Evolutionary conservation across 208 protist genomes (phyloP).

Genomic region (Phytomonas sp.): DNA sequence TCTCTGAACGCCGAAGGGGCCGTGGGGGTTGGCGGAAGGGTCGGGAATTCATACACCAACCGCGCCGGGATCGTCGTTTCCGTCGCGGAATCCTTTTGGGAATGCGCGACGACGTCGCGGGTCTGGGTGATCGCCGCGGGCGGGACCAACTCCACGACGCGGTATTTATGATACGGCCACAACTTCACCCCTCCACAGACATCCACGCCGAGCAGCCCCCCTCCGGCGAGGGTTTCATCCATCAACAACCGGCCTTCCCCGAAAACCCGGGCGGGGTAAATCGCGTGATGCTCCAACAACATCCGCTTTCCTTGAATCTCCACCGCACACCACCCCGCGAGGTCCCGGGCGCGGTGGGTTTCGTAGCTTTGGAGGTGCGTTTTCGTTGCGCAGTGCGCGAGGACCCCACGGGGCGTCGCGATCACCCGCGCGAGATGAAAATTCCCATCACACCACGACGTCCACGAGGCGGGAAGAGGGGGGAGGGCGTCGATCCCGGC

Average conservation of each 20-base stretch:
- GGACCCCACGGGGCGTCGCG: not conserved
- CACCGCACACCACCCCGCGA: constrained; percentile 55
- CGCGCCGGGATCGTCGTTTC: not conserved
- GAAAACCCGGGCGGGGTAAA: constrained; percentile 64
- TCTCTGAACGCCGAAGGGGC: no score
- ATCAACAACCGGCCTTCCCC: constrained; percentile 54
- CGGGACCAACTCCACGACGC: constrained; percentile 55
- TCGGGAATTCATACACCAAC: no score
- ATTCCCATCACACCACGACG: no score
- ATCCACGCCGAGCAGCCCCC: constrained; percentile 52
- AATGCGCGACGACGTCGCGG: constrained; percentile 15
- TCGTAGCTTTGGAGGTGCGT: constrained; percentile 52
- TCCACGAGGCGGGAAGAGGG: not conserved
- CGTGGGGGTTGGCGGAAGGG: no score
- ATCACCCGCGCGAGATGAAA: no score
- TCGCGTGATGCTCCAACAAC: constrained; percentile 72
- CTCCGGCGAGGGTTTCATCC: constrained; percentile 48
- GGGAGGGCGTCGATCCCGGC: not conserved
- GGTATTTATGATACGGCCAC: constrained; percentile 64
- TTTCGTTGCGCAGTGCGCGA: constrained; percentile 49
- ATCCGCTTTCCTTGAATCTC: constrained; percentile 54
- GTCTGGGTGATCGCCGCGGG: constrained; percentile 20
- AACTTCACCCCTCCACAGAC: constrained; percentile 76
- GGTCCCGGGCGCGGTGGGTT: constrained; percentile 18
- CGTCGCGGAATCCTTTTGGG: not conserved